Base-by-base conservation (phyloP, 495 filamentous ascomycete genomes). In the Penicillium riverlandense region DNA sequence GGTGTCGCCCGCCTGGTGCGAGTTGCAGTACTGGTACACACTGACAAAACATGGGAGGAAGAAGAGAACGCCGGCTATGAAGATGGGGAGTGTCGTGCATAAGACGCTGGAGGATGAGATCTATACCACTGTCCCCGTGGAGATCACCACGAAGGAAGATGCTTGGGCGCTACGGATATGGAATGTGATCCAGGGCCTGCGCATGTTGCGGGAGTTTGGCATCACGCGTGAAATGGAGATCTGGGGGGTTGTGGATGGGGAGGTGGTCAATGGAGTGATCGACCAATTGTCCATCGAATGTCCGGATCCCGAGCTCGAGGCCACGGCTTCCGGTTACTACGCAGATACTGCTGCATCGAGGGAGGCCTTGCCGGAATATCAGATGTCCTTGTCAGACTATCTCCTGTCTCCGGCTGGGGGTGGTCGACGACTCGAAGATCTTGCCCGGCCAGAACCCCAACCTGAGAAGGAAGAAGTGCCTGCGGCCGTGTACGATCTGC, bases 1-100 rank as follows among this genome's bases (percentile, higher is more conserved):
- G 35, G 77, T 91, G 2, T 84, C 85, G 11, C 89, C 89, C 2
- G 79, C 90, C 8, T 98, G 92, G 92, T 98, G 92, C 60, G 94
- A 98, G 61, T 64, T 96, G 36, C 92, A 98, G 59, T 91, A 95
- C 52, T 86, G 79, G 74, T 97, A 89, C 67, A 83, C 78, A 1
- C 74, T 98, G 29, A 85, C 80, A 2, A 80, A 77, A 35, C 76
- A 84, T 54, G 94, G 94, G 12, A 76, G 72, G 52, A 90, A 83
- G 62, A 79, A 70, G 40, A 62, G 69, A 2, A 97, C 94, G 0
- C 59, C 76, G 8, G 88, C 86, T 1, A 98, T 98, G 92, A 84
- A 82, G 55, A 69, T 70, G 39, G 92, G 92, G 4, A 82, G 79
- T 22, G 69, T 61, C 4, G 76, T 97, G 9, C 92, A 98, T 50